Percentiles rank a stretch among this genome's conserved stretches.
Evolutionary conservation across 2,329 filamentous ascomycete genomes (phyloP).

Genomic region (Colletotrichum sublineola): DNA sequence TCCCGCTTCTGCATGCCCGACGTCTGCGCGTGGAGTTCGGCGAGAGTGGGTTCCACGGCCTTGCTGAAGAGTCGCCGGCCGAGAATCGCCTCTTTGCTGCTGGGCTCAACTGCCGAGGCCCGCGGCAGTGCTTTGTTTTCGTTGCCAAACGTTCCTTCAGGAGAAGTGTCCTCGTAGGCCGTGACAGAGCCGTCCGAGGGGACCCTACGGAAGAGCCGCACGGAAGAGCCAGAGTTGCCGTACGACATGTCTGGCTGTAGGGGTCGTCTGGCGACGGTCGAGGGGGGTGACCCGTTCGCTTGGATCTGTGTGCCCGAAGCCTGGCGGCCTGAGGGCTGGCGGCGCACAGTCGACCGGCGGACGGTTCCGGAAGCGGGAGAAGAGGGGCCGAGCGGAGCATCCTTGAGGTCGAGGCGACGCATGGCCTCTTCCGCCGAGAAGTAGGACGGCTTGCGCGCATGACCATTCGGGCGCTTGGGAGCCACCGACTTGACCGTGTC

Average conservation of each 20-base stretch:
- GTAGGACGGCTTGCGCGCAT: constrained; percentile 68
- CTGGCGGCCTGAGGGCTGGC: constrained; percentile 61
- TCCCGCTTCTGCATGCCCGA: constrained; percentile 78
- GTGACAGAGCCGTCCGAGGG: constrained; percentile 74
- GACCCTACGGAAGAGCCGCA: constrained; percentile 90
- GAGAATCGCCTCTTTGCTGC: constrained; percentile 84
- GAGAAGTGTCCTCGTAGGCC: constrained; percentile 54
- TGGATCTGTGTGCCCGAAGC: constrained; percentile 57
- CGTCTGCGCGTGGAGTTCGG: constrained; percentile 88
- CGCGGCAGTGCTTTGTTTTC: constrained; percentile 73
- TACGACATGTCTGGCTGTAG: constrained; percentile 92
- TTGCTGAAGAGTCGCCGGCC: constrained; percentile 86
- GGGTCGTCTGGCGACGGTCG: constrained; percentile 74
- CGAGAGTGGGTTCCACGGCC: constrained; percentile 84
- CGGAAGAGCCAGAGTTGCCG: constrained; percentile 92
- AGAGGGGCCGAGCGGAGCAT: constrained; percentile 69
- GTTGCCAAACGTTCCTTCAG: constrained; percentile 63
- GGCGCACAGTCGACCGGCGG: constrained; percentile 69
- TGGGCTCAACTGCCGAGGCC: constrained; percentile 64
- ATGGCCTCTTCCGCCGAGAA: constrained; percentile 72
- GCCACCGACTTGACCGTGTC: constrained; percentile 87
- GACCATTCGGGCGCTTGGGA: constrained; percentile 67
- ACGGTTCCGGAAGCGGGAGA: constrained; percentile 69
- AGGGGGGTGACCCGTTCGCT: constrained; percentile 58
- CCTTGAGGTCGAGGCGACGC: constrained; percentile 71